These are phyloP conservation scores for Fonsecaea nubica DNA, from an alignment of 2,329 filamentous ascomycete genomes.

Conservation along the genomic window DNA sequence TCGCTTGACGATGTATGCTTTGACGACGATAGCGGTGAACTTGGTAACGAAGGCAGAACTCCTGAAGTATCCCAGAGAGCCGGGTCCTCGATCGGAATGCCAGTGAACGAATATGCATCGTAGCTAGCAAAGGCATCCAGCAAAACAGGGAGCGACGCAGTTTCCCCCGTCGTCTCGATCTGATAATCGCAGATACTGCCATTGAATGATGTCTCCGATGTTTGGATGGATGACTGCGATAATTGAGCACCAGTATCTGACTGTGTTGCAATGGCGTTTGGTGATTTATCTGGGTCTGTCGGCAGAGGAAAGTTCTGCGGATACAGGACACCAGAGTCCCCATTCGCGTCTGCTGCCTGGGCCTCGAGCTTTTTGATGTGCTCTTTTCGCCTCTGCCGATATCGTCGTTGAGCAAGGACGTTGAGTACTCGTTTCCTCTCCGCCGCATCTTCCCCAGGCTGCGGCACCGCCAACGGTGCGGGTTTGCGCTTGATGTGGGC, in stretches of 20 bases:
- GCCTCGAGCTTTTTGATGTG: constrained; percentile 42
- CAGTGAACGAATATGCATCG: neutral
- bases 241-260: neutral
- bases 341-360: constrained; percentile 23
- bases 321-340: neutral
- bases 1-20: constrained; percentile 19
- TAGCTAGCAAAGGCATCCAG: constrained; percentile 3
- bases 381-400: constrained; percentile 46
- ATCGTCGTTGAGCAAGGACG: constrained; percentile 62
- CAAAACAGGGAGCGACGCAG: neutral
- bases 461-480: constrained; percentile 51
- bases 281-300: neutral
- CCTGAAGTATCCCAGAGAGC: constrained; percentile 23
- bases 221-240: neutral
- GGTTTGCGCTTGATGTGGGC: constrained; percentile 34
- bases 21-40: constrained; percentile 16
- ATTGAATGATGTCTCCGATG: neutral
- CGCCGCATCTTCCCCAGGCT: constrained; percentile 59
- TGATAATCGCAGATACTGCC: neutral
- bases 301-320: neutral
- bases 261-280: neutral
- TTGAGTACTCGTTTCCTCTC: constrained; percentile 63
- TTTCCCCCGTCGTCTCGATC: neutral
- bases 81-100: constrained; percentile 1
- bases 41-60: constrained; percentile 23